Percentiles rank a stretch among this genome's conserved stretches.
phyloP scores from a whole-genome alignment of 192 early-diverging fungal species.

The Umbelopsis sp. region DNA sequence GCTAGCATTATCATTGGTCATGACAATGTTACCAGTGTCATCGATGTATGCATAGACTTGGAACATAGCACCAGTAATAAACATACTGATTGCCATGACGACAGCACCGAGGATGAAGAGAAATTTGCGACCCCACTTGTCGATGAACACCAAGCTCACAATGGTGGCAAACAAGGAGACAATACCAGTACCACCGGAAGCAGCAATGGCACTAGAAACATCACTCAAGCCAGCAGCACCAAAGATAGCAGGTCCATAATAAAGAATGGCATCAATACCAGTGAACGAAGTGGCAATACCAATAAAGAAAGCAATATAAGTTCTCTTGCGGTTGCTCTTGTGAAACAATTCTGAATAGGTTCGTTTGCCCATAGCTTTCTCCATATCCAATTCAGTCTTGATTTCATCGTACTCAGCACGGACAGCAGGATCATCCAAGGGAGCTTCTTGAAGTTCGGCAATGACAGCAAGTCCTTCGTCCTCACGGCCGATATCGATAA shows the following conservation, averaged over 20 bases:
- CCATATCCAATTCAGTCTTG: conserved; percentile 60
- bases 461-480: conserved; percentile 71
- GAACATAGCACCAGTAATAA: conserved; percentile 58
- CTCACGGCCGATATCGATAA: conserved; percentile 60
- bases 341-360: conserved; percentile 62
- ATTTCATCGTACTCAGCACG: conserved; percentile 68
- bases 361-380: conserved; percentile 58
- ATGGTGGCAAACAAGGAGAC: conserved; percentile 79
- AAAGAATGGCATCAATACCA: conserved; percentile 75
- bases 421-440: conserved; percentile 42
- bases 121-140: conserved; percentile 75
- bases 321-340: conserved; percentile 57
- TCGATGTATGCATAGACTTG: conserved; percentile 17
- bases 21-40: conserved; percentile 5
- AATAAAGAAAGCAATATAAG: conserved; percentile 64
- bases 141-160: conserved; percentile 74
- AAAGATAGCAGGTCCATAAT: conserved; percentile 55
- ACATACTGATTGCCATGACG: conserved; percentile 61
- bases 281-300: conserved; percentile 77
- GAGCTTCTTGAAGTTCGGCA: conserved; percentile 54
- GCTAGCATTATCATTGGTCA: conserved; percentile 23
- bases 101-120: conserved; percentile 71
- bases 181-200: conserved; percentile 30
- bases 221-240: conserved; percentile 27
- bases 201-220: conserved; percentile 26